phyloP scores from a whole-genome alignment of 768 basidiomycete species.

The Auriscalpium vulgare region DNA sequence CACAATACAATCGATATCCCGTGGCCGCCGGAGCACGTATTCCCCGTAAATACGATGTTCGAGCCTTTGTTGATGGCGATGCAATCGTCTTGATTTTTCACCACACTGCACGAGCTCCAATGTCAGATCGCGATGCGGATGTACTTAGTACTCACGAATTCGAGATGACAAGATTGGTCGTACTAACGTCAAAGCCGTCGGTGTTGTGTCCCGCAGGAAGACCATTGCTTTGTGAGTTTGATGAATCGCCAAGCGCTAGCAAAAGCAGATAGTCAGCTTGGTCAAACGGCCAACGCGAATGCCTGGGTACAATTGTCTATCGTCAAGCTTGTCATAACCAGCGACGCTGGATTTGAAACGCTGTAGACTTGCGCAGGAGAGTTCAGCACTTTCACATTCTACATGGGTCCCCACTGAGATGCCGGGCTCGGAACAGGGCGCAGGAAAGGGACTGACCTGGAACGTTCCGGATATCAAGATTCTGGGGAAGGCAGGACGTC shows the following conservation, averaged over 20 bases:
- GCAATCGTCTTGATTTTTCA: constrained; percentile 44
- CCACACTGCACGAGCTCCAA: constrained; percentile 1
- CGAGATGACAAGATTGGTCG: constrained; percentile 20
- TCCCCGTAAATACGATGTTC: constrained; percentile 32
- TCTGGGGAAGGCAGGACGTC: constrained; percentile 15
- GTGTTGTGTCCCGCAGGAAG: constrained; percentile 39
- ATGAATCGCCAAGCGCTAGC: constrained; percentile 41
- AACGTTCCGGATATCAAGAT: constrained; percentile 34
- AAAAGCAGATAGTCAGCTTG: neutral
- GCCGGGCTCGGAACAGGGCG: neutral
- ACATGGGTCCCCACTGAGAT: neutral
- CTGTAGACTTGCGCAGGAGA: constrained; percentile 28
- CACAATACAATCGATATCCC: constrained; percentile 46
- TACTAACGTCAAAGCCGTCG: constrained; percentile 23
- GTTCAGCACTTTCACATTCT: constrained; percentile 32
- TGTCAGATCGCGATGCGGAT: too few relatives aligned
- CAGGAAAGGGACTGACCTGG: constrained; percentile 18
- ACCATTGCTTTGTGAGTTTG: constrained; percentile 45
- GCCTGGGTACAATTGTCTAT: constrained; percentile 45
- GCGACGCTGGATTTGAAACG: constrained; percentile 19
- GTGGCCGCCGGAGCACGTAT: constrained; percentile 51
- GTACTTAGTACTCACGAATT: constrained; percentile 12
- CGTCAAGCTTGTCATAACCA: constrained; percentile 37
- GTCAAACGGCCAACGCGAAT: too few relatives aligned
- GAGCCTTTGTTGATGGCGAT: constrained; percentile 41